A percentile compares a stretch with the other conserved stretches of the same genome.
These are phyloP conservation scores for Pyrus communis DNA, from an alignment of 306 rosid genomes.

Conservation along the genomic window DNA sequence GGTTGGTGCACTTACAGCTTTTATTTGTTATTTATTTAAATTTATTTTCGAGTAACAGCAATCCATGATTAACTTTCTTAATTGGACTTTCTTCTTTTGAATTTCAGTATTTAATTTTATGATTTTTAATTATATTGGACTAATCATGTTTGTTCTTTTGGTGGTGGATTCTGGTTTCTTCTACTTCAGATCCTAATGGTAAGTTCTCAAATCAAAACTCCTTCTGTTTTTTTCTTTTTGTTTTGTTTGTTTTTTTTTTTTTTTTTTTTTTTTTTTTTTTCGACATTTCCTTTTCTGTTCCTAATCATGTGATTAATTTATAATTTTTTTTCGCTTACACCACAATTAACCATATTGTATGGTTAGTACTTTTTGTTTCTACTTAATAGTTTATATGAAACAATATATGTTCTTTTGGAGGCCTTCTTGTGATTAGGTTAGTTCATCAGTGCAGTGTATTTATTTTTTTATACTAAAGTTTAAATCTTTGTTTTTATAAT, in stretches of 20 bases:
- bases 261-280: neutral
- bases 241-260: neutral
- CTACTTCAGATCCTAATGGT: slow-evolving; percentile 87
- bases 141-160: slow-evolving; percentile 13
- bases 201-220: slow-evolving; percentile 8
- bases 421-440: too few relatives aligned
- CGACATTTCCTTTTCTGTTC: neutral
- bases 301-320: too few relatives aligned
- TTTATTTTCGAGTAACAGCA: neutral
- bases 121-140: neutral
- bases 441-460: too few relatives aligned
- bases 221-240: neutral
- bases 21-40: neutral
- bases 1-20: slow-evolving; percentile 36
- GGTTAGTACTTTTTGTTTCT: too few relatives aligned
- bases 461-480: too few relatives aligned
- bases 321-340: too few relatives aligned
- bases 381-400: too few relatives aligned
- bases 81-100: neutral
- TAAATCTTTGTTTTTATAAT: too few relatives aligned
- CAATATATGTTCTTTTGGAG: too few relatives aligned
- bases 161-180: slow-evolving; percentile 7
- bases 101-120: neutral
- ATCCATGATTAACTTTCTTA: neutral
- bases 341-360: too few relatives aligned